Evolutionary conservation across 2,329 filamentous ascomycete genomes (phyloP), one percentile per base, ranked within the genome.

Genomic region (Xylariaceae sp.): DNA sequence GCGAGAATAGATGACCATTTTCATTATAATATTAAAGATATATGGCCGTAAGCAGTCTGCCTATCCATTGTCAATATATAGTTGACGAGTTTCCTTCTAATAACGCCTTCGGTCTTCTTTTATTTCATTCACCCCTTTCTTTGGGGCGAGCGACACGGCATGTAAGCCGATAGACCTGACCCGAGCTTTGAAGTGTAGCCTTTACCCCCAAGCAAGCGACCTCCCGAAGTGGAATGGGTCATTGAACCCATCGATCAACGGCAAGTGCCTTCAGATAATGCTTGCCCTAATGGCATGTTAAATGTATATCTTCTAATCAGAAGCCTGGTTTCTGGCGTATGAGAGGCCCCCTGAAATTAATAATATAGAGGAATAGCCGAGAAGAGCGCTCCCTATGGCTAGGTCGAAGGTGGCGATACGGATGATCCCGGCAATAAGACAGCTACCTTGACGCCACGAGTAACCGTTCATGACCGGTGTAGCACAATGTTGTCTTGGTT

Each of bases 11-110:
- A n/a, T 16, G 31, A 11, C 19, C 26, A 7, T 40, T 44, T 40
- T 41, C 11, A 17, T 51, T 36, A 33, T 52, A 29, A 46, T 9
- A 46, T 52, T 46, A 21, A 23, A 41, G 33, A 46, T 47, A 47
- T 24, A 21, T 29, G 16, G 23, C 40, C 47, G n/a, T 14, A 9
- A 2, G n/a, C 19, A 40, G 24, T 33, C 8, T 28, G 24, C 40
- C 34, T 52, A 52, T 53, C 28, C 29, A 37, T 41, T 43, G 34
- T n/a, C 17, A 19, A 39, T 45, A 51, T 16, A 26, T 44, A 7
- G 21, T 11, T n/a, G 14, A 28, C 7, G 40, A 26, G 23, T 41
- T 14, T 16, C 6, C 31, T n/a, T 34, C 9, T 45, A n/a, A 34
- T 33, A 26, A 23, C 9, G 16, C 33, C n/a, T 21, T 39, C 46